Percentiles rank a stretch among this genome's conserved stretches.
Evolutionary conservation across 176 grass and related monocot genomes (phyloP).

Genomic region (Otatea glauca): DNA sequence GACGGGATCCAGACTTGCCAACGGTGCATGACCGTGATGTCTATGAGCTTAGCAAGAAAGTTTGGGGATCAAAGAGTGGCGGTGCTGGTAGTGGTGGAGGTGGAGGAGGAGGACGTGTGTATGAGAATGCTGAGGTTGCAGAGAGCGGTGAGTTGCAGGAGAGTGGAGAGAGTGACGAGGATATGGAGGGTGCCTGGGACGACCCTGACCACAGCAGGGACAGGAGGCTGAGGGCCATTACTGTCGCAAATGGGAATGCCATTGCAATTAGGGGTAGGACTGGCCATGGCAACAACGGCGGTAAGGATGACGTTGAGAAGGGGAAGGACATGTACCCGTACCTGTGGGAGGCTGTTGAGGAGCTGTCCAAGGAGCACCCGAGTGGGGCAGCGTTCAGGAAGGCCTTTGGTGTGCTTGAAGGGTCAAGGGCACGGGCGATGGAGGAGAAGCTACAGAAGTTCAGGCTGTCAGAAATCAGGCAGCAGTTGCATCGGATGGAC

Average conservation of each 20-base stretch:
- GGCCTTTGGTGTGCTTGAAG: constrained; percentile 51
- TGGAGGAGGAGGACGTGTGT: not conserved
- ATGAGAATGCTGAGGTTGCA: constrained; percentile 27
- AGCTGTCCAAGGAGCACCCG: constrained; percentile 47
- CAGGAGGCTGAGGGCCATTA: constrained; percentile 19
- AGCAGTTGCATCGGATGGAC: constrained; percentile 56
- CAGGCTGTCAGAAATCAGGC: constrained; percentile 47
- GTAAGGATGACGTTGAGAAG: constrained; percentile 27
- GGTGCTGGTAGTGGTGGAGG: not conserved
- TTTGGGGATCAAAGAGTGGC: constrained; percentile 40
- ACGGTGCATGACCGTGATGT: constrained; percentile 38
- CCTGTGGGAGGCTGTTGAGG: constrained; percentile 52
- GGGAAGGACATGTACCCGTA: constrained; percentile 45
- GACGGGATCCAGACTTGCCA: constrained; percentile 38
- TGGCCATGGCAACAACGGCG: not conserved
- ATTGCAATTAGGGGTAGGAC: not conserved
- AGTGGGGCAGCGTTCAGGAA: constrained; percentile 48
- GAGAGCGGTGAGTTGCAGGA: constrained; percentile 47
- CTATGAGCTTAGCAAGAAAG: constrained; percentile 55
- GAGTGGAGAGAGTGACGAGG: constrained; percentile 40
- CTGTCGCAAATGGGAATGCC: constrained; percentile 18
- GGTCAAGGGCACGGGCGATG: constrained; percentile 43
- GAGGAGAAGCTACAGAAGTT: constrained; percentile 64
- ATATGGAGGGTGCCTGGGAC: constrained; percentile 32
- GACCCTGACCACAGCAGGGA: not conserved